Conservation (phyloP, 164 flowering plant species). For the Aristolochia contorta region DNA sequence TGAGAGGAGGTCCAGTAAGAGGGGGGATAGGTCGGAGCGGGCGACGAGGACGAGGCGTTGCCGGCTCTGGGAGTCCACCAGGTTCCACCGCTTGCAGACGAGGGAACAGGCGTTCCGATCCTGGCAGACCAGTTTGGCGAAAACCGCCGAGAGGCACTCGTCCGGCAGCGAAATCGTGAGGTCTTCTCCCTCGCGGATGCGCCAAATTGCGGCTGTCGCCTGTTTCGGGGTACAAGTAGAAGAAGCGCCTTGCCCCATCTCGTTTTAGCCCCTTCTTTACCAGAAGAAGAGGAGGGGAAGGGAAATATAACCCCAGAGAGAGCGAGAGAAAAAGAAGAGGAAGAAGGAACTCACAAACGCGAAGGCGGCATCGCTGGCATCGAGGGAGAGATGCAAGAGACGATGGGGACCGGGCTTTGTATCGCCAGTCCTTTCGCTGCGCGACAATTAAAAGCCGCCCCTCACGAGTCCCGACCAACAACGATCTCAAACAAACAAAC, state of each 20-base stretch:
- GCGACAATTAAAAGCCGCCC: too few species aligned
- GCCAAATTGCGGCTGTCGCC: neutral
- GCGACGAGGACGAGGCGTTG: conserved; percentile 17
- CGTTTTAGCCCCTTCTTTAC: neutral
- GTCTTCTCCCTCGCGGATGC: conserved; percentile 5
- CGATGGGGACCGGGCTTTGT: too few species aligned
- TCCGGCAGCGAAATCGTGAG: conserved; percentile 16
- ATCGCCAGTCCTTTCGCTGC: too few species aligned
- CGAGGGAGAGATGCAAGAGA: too few species aligned
- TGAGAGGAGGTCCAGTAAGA: conserved; percentile 7
- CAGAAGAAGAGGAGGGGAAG: neutral
- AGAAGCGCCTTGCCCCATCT: conserved; percentile 11
- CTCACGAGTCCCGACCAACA: too few species aligned
- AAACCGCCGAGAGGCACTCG: conserved; percentile 17
- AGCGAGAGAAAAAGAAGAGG: too few species aligned
- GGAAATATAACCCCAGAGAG: neutral
- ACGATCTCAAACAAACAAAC: too few species aligned
- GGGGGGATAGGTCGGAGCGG: conserved; percentile 17
- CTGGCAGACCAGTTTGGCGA: conserved; percentile 10
- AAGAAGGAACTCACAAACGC: too few species aligned
- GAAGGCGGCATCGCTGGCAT: too few species aligned
- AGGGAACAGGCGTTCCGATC: conserved; percentile 22
- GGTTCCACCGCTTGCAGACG: conserved; percentile 18
- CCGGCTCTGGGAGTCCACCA: conserved; percentile 15
- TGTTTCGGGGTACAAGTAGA: neutral